phyloP scores from a whole-genome alignment of 805 yeast genomes.

The Sugiyamaella qingdaonensis region DNA sequence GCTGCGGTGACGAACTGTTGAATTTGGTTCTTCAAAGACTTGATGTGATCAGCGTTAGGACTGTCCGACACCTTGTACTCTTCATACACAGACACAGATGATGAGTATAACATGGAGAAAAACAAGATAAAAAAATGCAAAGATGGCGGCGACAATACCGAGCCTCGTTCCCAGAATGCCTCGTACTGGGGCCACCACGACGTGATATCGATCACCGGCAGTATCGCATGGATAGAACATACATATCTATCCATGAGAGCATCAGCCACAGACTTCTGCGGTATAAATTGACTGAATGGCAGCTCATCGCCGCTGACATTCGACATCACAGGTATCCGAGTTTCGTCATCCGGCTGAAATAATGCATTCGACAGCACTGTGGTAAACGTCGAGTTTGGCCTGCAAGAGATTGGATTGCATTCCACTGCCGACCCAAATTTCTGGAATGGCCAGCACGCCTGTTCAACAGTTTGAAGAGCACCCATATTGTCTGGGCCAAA shows the following conservation, averaged over 20 bases:
- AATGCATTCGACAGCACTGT: constrained; percentile 2
- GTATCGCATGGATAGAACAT: constrained; percentile 13
- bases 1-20: constrained; percentile 11
- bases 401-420: background rate
- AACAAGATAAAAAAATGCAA: constrained; percentile 8
- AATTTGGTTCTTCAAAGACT: constrained; percentile 6
- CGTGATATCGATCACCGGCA: constrained; percentile 11
- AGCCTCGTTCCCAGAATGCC: background rate
- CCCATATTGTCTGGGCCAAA: constrained; percentile 6
- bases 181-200: constrained; percentile 5
- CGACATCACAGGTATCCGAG: background rate
- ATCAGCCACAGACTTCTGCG: constrained; percentile 5
- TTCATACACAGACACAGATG: constrained; percentile 13
- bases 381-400: constrained; percentile 8
- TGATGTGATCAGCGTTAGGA: background rate
- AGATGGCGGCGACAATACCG: background rate
- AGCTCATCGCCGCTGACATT: background rate
- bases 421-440: background rate
- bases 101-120: constrained; percentile 10
- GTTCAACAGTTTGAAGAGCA: constrained; percentile 1
- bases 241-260: constrained; percentile 8
- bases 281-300: constrained; percentile 4
- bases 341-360: constrained; percentile 1
- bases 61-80: constrained; percentile 6
- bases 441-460: constrained; percentile 10